Base-by-base conservation (phyloP, 192 early-diverging fungal species). In the Backusella macrospora region DNA sequence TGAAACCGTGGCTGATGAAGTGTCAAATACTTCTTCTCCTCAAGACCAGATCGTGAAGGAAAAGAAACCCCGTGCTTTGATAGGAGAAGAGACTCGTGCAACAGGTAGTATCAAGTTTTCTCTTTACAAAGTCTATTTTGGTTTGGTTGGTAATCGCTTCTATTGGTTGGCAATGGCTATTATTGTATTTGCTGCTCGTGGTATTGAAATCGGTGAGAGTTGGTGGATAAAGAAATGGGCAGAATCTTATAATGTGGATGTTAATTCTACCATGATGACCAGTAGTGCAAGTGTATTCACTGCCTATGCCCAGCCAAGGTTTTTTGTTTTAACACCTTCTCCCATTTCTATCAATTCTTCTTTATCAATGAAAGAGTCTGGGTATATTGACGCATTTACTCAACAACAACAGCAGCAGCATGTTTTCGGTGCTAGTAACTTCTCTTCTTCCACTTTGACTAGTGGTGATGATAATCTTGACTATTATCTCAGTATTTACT, bases 121-220 rank as follows among this genome's bases (percentile, higher is more conserved):
- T 39, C 87, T 99, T 8, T 99, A 96, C 86, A 70, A 86, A 5
- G 82, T 86, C 26, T 99, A 98, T 78, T 70, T 93, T 72, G 79
- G 78, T 47, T 86, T 88, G 45, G 88, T 86, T 46, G 93, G 93
- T n/a, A 75, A 85, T 16, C 26, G 71, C 7, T 75, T 80, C 62
- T 88, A 87, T 76, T 94, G 93, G 93, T 38, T 88, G 49, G 38
- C 89, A 7, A 14, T 91, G 10, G 48, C 76, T 5, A 74, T 83
- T 37, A 64, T 85, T 0, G 74, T 89, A 4, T 34, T 80, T 9
- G 72, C 78, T 37, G 73, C 75, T n/a, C 86, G 90, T 67, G 15
- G 74, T n/a, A 55, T 88, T 42, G 77, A 80, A 5, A 84, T 92
- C 0, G 21, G 73, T n/a, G 91, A 92, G 73, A 78, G 87, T 68